Base-by-base conservation (phyloP, 78 protist species). In the Dictyostelium intermedium region DNA sequence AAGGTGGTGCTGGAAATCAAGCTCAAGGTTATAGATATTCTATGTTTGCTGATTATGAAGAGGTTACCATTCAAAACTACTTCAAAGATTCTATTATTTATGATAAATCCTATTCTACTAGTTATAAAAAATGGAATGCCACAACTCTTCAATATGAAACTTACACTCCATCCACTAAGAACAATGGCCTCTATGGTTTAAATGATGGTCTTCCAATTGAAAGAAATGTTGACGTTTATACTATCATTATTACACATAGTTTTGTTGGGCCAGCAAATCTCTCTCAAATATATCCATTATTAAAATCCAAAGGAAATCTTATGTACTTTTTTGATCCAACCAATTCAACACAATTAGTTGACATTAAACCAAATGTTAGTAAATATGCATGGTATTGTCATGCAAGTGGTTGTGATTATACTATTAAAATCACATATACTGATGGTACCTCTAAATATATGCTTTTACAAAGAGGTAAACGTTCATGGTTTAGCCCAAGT, bases 1-100 rank as follows among this genome's bases (percentile, higher is more conserved):
- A 86, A 76, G 91, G 77, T 89, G 94, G 94, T 47, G 18, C 82
- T 0, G 94, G 94, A 47, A 70, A 32, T n/a, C 94, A 89, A 89
- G 66, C 94, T 2, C 50, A 30, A 35, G 87, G 87, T 34, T 81
- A 89, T 35, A 77, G 56, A 43, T 89, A 45, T 41, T 30, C 87
- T 3, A 41, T 89, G 82, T 80, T 80, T 16, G 69, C 87, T 2
- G 94, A 89, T 70, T 89, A n/a, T 47, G 87, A 89, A 56, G 18
- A 18, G n/a, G 70, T 35, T 14, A 47, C 10, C 18, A 30, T 80
- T 5, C 94, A 89, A 70, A n/a, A 2, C 11, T 89, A 81, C 25
- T 63, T 70, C 43, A 77, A 66, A 43, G 72, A 80, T 9, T 20
- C 18, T 4, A 39, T 70, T 3, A n/a, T 70, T 34, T 56, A 50